Conservation (phyloP, 371 early-diverging fungal genomes). For the Lichtheimia corymbifera region DNA sequence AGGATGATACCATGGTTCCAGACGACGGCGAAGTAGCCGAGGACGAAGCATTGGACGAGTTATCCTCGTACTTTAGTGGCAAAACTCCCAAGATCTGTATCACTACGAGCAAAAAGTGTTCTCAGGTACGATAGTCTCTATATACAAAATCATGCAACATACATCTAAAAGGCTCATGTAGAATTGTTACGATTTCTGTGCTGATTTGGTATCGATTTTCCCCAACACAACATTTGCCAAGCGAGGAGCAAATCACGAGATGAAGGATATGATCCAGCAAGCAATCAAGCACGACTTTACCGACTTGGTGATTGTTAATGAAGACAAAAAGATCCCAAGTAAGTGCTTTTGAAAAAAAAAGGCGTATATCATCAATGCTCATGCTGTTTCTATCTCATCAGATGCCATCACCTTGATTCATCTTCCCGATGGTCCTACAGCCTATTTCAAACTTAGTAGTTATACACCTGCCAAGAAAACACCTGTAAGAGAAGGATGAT, state of each 20-base stretch:
- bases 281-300: slow-evolving; percentile 90
- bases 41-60: slow-evolving; percentile 93
- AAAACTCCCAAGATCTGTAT: slow-evolving; percentile 91
- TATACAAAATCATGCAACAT: not conserved
- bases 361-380: not conserved
- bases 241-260: slow-evolving; percentile 83
- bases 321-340: slow-evolving; percentile 91
- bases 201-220: slow-evolving; percentile 88
- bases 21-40: slow-evolving; percentile 81
- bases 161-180: slow-evolving; percentile 16
- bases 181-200: slow-evolving; percentile 79
- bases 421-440: slow-evolving; percentile 96
- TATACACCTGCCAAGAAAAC: slow-evolving; percentile 80
- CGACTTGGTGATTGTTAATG: slow-evolving; percentile 89
- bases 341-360: slow-evolving; percentile 25
- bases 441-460: slow-evolving; percentile 90
- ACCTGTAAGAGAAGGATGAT: slow-evolving; percentile 40
- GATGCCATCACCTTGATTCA: slow-evolving; percentile 92
- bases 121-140: slow-evolving; percentile 26
- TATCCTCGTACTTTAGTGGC: slow-evolving; percentile 88
- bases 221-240: slow-evolving; percentile 91
- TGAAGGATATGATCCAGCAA: slow-evolving; percentile 89
- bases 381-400: slow-evolving; percentile 24
- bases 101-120: slow-evolving; percentile 82
- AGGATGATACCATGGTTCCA: slow-evolving; percentile 90